Percentiles rank a stretch among this genome's conserved stretches.
phyloP scores from a whole-genome alignment of 2,329 filamentous ascomycete species.

The Alternaria viburni region DNA sequence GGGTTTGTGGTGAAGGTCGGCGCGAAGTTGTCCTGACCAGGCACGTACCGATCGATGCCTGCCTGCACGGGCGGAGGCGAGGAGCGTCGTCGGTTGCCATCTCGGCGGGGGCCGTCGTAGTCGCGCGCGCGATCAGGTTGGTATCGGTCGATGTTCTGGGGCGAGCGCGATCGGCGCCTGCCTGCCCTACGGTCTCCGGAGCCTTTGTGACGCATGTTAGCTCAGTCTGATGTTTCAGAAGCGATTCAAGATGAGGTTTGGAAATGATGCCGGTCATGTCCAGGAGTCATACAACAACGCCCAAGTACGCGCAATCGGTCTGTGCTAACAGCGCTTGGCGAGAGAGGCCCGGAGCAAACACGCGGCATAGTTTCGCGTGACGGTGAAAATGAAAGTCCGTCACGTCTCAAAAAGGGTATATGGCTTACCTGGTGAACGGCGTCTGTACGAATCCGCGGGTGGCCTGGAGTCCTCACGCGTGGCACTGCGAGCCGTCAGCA shows the following conservation, averaged over 20 bases:
- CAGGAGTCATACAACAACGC: not conserved
- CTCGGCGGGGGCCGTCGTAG: constrained; percentile 67
- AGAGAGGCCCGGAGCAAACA: not conserved
- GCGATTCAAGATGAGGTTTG: not conserved
- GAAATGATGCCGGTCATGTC: not conserved
- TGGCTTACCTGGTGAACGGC: constrained; percentile 72
- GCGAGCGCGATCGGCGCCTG: constrained; percentile 71
- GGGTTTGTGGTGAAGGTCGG: constrained; percentile 66
- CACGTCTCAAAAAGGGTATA: not conserved
- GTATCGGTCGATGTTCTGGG: constrained; percentile 74
- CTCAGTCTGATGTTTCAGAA: not conserved
- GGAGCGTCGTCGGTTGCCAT: constrained; percentile 66
- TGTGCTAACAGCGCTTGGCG: not conserved
- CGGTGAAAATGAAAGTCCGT: not conserved
- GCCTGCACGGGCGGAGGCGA: constrained; percentile 66
- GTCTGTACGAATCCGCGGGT: constrained; percentile 54
- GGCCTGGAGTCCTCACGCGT: constrained; percentile 64
- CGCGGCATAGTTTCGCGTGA: not conserved
- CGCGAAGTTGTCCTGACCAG: constrained; percentile 68
- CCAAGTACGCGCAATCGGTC: constrained; percentile 1
- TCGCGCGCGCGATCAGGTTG: constrained; percentile 74
- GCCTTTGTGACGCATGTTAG: constrained; percentile 17
- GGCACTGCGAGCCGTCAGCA: constrained; percentile 26
- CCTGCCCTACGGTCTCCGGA: constrained; percentile 40
- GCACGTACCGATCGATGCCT: constrained; percentile 85